Conservation (phyloP, 2,329 filamentous ascomycete genomes). For the Zasmidium cellare region DNA sequence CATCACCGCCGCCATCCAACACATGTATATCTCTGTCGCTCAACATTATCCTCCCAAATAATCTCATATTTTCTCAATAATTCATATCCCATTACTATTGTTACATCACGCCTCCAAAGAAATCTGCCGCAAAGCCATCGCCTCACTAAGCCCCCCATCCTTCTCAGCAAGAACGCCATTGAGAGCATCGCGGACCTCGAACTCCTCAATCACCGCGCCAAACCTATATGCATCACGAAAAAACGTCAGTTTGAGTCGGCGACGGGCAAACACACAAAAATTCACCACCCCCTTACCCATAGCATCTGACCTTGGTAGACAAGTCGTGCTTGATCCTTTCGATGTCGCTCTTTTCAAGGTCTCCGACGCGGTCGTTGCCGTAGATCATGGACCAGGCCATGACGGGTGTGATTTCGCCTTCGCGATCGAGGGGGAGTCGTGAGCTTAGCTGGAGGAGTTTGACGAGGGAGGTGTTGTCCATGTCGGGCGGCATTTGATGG, state of each 20-base stretch:
- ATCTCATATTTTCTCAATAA: no score
- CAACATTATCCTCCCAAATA: no score
- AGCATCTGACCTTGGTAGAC: slow-evolving; percentile 80
- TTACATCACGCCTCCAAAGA: neutral
- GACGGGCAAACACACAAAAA: neutral
- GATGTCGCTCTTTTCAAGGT: slow-evolving; percentile 46
- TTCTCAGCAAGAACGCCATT: slow-evolving; percentile 68
- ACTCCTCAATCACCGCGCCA: slow-evolving; percentile 69
- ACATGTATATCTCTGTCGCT: no score
- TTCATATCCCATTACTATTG: slow-evolving; percentile 4
- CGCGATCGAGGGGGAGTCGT: slow-evolving; percentile 67
- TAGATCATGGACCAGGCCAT: slow-evolving; percentile 90
- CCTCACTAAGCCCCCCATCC: slow-evolving; percentile 22
- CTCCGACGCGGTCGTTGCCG: slow-evolving; percentile 66
- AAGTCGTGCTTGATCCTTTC: slow-evolving; percentile 44
- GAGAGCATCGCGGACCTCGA: slow-evolving; percentile 75
- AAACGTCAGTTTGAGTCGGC: neutral
- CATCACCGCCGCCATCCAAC: no score
- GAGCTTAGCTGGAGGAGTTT: slow-evolving; percentile 83
- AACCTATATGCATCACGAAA: slow-evolving; percentile 50
- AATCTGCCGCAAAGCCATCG: slow-evolving; percentile 5
- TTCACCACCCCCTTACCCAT: slow-evolving; percentile 65
- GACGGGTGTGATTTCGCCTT: slow-evolving; percentile 90
- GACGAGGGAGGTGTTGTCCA: slow-evolving; percentile 72
- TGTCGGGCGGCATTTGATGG: slow-evolving; percentile 72